phyloP scores from a whole-genome alignment of 139 green algal genomes.

The Dunaliella primolecta region DNA sequence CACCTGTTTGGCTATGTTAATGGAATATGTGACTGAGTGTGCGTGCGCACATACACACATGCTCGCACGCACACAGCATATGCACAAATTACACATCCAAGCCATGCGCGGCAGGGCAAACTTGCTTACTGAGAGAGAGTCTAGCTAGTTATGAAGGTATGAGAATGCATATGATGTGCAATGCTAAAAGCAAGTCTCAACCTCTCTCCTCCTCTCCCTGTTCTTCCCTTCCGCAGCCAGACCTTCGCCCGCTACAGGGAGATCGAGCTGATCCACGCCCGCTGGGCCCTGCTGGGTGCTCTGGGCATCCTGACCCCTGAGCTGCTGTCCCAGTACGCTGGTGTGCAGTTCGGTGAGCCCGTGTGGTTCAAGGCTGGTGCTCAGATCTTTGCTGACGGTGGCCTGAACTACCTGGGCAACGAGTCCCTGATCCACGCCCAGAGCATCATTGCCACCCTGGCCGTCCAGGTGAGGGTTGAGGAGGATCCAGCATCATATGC shows the following conservation, averaged over 20 bases:
- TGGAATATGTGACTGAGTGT: too few species aligned
- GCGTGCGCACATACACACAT: too few species aligned
- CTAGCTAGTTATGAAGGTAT: background rate
- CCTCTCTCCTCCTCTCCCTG: background rate
- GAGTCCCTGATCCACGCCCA: constrained; percentile 84
- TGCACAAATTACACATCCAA: too few species aligned
- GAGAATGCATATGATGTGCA: constrained; percentile 1
- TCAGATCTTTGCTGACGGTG: constrained; percentile 75
- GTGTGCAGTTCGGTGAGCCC: constrained; percentile 58
- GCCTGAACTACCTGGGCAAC: too few species aligned
- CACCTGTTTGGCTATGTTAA: too few species aligned
- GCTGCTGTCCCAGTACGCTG: constrained; percentile 22
- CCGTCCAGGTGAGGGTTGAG: constrained; percentile 75
- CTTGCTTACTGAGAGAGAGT: too few species aligned
- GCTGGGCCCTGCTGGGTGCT: too few species aligned
- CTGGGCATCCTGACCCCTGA: constrained; percentile 80
- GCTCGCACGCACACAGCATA: too few species aligned
- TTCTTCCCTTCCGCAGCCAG: constrained; percentile 38
- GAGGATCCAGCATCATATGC: too few species aligned
- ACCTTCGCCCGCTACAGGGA: constrained; percentile 79
- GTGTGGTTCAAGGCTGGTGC: constrained; percentile 91
- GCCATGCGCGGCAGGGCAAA: too few species aligned
- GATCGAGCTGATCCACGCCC: constrained; percentile 79
- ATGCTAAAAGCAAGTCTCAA: background rate
- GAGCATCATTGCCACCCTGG: constrained; percentile 86